Conservation (phyloP, 371 early-diverging fungal genomes). For the Lichtheimia hyalospora region DNA sequence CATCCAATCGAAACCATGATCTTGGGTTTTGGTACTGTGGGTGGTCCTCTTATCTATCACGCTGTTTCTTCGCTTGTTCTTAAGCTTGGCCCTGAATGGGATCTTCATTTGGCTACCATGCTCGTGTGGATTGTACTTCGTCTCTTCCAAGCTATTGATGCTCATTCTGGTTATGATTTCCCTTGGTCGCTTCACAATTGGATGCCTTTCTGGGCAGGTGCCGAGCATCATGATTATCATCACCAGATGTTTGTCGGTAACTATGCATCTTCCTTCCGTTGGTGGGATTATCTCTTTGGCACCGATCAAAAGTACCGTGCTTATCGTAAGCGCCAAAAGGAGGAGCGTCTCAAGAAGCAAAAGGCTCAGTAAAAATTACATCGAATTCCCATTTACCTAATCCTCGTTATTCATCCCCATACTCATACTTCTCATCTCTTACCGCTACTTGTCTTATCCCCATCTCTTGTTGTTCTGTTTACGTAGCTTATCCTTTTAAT, state of each 20-base stretch:
- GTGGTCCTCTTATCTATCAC: slow-evolving; percentile 66
- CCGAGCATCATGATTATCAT: slow-evolving; percentile 87
- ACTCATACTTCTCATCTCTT: background rate
- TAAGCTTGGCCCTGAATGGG: slow-evolving; percentile 38
- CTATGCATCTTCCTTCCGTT: slow-evolving; percentile 78
- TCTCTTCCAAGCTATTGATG: slow-evolving; percentile 84
- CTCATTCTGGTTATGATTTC: slow-evolving; percentile 95
- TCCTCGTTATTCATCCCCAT: background rate
- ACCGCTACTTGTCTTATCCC: background rate
- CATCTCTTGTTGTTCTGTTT: too few relatives aligned
- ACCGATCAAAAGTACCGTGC: slow-evolving; percentile 79
- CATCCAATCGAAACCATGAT: slow-evolving; percentile 81
- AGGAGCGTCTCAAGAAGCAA: slow-evolving; percentile 21
- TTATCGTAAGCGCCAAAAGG: slow-evolving; percentile 50
- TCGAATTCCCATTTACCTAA: background rate
- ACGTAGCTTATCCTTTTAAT: too few relatives aligned
- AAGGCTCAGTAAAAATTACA: slow-evolving; percentile 6
- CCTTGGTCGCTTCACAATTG: slow-evolving; percentile 85
- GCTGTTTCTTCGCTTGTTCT: slow-evolving; percentile 13
- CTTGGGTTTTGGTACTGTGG: slow-evolving; percentile 75
- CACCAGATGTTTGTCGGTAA: slow-evolving; percentile 82
- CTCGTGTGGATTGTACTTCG: slow-evolving; percentile 78
- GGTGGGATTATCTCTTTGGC: slow-evolving; percentile 83
- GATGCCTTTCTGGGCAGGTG: slow-evolving; percentile 80
- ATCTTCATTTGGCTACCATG: slow-evolving; percentile 79